These are phyloP conservation scores for Fusarium heterosporum DNA, from an alignment of 2,329 filamentous ascomycete genomes.

Conservation along the genomic window DNA sequence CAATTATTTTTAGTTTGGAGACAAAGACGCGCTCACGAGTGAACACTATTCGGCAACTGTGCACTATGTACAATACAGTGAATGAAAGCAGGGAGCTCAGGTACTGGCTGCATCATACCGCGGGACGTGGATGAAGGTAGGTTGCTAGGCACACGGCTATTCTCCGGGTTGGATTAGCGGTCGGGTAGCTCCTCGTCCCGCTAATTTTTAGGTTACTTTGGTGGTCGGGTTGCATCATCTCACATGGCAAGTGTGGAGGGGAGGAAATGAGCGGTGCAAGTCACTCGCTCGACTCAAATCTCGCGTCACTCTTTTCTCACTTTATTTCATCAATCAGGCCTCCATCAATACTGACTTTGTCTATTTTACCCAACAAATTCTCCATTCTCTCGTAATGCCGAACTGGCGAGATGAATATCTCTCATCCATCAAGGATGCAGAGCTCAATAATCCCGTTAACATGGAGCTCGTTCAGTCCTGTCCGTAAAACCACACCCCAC, in stretches of 20 bases:
- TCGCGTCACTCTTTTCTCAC: slow-evolving; percentile 9
- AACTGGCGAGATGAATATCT: slow-evolving; percentile 88
- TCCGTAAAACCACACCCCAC: slow-evolving; percentile 56
- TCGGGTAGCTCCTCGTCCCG: slow-evolving; percentile 28
- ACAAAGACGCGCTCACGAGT: slow-evolving; percentile 7
- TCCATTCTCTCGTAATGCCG: slow-evolving; percentile 57
- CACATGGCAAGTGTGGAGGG: slow-evolving; percentile 15
- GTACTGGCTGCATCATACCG: slow-evolving; percentile 32
- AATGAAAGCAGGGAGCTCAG: slow-evolving; percentile 22
- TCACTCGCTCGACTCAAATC: slow-evolving; percentile 12
- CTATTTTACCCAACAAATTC: neutral
- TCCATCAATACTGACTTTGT: neutral
- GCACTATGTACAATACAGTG: slow-evolving; percentile 20
- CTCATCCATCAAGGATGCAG: slow-evolving; percentile 77
- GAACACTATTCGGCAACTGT: slow-evolving; percentile 24
- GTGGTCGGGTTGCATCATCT: slow-evolving; percentile 45
- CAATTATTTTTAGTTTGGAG: slow-evolving; percentile 2
- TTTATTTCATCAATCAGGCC: slow-evolving; percentile 4
- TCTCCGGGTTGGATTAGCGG: slow-evolving; percentile 48
- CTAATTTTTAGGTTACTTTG: slow-evolving; percentile 21
- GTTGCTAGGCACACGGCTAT: slow-evolving; percentile 45
- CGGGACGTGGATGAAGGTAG: slow-evolving; percentile 28
- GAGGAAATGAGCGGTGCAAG: slow-evolving; percentile 34
- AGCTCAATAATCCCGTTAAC: slow-evolving; percentile 71
- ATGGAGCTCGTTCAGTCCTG: slow-evolving; percentile 82